Evolutionary conservation across 2,329 filamentous ascomycete species (phyloP).

Genomic region (Scopulariopsis brevicaulis): DNA sequence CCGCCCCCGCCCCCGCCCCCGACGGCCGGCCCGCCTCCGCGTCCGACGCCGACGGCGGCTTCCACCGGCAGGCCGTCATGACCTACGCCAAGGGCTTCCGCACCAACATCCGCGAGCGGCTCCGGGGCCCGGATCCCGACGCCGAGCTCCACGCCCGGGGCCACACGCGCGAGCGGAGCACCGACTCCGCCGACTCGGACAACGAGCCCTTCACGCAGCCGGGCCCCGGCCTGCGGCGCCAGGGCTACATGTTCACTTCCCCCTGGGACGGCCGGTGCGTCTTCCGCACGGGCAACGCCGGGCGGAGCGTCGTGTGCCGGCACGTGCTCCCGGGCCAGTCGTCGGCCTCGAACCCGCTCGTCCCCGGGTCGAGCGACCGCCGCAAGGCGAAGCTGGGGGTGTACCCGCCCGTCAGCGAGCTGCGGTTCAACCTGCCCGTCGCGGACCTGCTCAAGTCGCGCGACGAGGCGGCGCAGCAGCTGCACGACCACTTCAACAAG

Average conservation of each 20-base stretch:
- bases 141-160: not conserved
- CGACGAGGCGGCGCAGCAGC: slow-evolving; percentile 18
- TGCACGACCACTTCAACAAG: slow-evolving; percentile 23
- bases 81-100: slow-evolving; percentile 36
- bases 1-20: not conserved
- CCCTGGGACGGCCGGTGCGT: slow-evolving; percentile 85
- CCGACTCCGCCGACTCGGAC: slow-evolving; percentile 18
- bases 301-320: slow-evolving; percentile 63
- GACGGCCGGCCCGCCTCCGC: slow-evolving; percentile 4
- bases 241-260: slow-evolving; percentile 67
- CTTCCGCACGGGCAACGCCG: slow-evolving; percentile 68
- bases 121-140: not conserved
- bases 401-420: slow-evolving; percentile 56
- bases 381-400: slow-evolving; percentile 9
- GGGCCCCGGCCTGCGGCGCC: slow-evolving; percentile 36
- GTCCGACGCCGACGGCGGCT: slow-evolving; percentile 3
- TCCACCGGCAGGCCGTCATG: slow-evolving; percentile 1
- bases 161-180: slow-evolving; percentile 13
- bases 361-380: slow-evolving; percentile 20
- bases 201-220: slow-evolving; percentile 15
- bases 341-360: slow-evolving; percentile 30
- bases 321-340: slow-evolving; percentile 47
- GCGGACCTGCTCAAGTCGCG: slow-evolving; percentile 31
- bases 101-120: slow-evolving; percentile 19
- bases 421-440: slow-evolving; percentile 79